phyloP scores from a whole-genome alignment of 768 basidiomycete genomes.

The Dacryopinax spathularia region DNA sequence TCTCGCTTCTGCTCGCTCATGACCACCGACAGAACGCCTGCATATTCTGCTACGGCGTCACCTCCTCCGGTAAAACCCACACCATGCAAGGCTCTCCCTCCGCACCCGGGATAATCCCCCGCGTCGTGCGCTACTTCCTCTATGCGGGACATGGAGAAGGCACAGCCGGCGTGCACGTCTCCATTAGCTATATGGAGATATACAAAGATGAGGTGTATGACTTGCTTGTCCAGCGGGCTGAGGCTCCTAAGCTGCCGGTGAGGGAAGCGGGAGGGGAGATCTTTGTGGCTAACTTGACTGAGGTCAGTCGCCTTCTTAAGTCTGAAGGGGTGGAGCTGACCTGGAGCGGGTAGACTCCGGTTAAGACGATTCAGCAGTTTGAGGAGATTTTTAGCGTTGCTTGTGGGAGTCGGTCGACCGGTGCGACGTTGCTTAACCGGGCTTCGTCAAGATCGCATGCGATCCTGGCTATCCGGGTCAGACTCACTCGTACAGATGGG shows the following conservation, averaged over 20 bases:
- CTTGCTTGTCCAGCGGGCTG: conserved; percentile 43
- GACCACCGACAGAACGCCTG: conserved; percentile 51
- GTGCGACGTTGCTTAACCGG: conserved; percentile 71
- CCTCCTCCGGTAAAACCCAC: conserved; percentile 81
- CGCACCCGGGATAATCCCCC: conserved; percentile 75
- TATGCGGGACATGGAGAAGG: not conserved
- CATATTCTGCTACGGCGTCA: conserved; percentile 82
- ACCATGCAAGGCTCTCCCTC: conserved; percentile 73
- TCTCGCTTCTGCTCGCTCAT: not conserved
- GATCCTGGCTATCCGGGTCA: conserved; percentile 47
- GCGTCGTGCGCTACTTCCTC: conserved; percentile 34
- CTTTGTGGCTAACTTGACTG: conserved; percentile 39
- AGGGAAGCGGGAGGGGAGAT: conserved; percentile 36
- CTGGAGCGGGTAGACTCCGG: conserved; percentile 15
- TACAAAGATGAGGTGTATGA: conserved; percentile 88
- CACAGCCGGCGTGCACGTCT: not conserved
- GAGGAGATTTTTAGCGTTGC: conserved; percentile 42
- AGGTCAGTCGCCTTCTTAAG: too few relatives aligned
- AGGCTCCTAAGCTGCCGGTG: conserved; percentile 36
- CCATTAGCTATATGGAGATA: conserved; percentile 20
- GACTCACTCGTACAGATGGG: conserved; percentile 38
- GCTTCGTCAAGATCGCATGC: conserved; percentile 83
- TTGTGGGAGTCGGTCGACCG: conserved; percentile 64
- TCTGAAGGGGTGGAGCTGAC: too few relatives aligned
- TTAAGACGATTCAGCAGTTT: conserved; percentile 36